Evolutionary conservation across 768 basidiomycete species (phyloP).

Genomic region (Calocybe gangraenosa): DNA sequence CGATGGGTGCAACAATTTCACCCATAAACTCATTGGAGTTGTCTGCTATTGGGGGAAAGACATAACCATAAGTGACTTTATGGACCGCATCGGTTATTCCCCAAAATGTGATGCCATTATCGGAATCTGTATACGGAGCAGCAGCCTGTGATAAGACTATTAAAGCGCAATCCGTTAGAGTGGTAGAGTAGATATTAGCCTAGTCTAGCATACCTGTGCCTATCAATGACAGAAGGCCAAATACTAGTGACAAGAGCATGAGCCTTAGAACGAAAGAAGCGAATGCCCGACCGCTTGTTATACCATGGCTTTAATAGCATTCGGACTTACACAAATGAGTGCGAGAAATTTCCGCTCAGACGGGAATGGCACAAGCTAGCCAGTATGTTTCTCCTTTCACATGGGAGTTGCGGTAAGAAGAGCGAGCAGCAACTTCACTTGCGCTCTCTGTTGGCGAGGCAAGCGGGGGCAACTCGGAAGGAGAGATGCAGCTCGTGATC

Average conservation of each 20-base stretch:
- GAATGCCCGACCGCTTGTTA: slow-evolving; percentile 7
- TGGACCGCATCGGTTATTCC: slow-evolving; percentile 40
- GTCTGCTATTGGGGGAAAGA: slow-evolving; percentile 44
- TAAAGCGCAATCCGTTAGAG: neutral
- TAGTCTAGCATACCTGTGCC: slow-evolving; percentile 31
- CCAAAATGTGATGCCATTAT: slow-evolving; percentile 53
- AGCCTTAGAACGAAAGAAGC: slow-evolving; percentile 13
- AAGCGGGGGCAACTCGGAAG: slow-evolving; percentile 26
- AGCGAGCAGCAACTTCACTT: slow-evolving; percentile 1
- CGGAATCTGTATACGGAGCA: slow-evolving; percentile 42
- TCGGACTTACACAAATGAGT: slow-evolving; percentile 7
- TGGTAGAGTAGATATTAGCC: neutral
- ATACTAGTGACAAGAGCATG: slow-evolving; percentile 29
- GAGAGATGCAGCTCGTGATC: slow-evolving; percentile 17
- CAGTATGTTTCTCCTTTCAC: slow-evolving; percentile 15
- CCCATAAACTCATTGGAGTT: slow-evolving; percentile 55
- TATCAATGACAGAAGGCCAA: slow-evolving; percentile 35
- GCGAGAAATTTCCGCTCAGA: slow-evolving; percentile 25
- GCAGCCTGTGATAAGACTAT: slow-evolving; percentile 41
- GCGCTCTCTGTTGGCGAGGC: slow-evolving; percentile 3
- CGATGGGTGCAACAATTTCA: slow-evolving; percentile 54
- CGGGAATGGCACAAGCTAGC: slow-evolving; percentile 5
- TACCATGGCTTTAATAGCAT: slow-evolving; percentile 16
- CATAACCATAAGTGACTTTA: slow-evolving; percentile 41
- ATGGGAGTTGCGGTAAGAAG: slow-evolving; percentile 5